These are phyloP conservation scores for Globisporangium canariense DNA, from an alignment of 352 stramenopile genomes.

Conservation along the genomic window DNA sequence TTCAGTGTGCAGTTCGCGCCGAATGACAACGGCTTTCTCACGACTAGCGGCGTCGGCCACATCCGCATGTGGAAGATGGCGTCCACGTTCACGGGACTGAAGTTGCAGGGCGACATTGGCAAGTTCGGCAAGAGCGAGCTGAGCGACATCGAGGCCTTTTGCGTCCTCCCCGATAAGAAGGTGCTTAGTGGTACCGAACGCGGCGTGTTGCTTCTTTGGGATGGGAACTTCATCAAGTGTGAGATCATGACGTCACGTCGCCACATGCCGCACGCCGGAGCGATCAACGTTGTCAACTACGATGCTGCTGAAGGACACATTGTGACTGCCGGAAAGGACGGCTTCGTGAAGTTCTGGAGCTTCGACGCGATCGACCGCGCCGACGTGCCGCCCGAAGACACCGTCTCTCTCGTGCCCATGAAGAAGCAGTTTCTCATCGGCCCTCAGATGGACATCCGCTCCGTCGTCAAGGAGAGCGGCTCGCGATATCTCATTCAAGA, in stretches of 20 bases:
- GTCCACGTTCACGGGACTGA: slow-evolving; percentile 94
- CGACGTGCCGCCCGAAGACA: slow-evolving; percentile 79
- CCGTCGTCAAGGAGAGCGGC: slow-evolving; percentile 43
- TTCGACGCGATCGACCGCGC: slow-evolving; percentile 85
- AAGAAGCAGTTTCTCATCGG: slow-evolving; percentile 54
- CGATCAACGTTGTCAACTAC: slow-evolving; percentile 73
- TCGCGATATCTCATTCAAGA: slow-evolving; percentile 66
- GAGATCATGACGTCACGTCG: slow-evolving; percentile 71
- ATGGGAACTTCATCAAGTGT: slow-evolving; percentile 96
- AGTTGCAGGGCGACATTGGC: slow-evolving; percentile 94
- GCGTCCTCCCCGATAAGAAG: slow-evolving; percentile 93
- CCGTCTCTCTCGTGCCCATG: slow-evolving; percentile 67
- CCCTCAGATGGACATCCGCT: slow-evolving; percentile 63
- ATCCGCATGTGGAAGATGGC: slow-evolving; percentile 97
- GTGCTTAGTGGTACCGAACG: slow-evolving; percentile 87
- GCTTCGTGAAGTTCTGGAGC: slow-evolving; percentile 88
- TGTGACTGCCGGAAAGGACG: slow-evolving; percentile 78
- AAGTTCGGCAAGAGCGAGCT: slow-evolving; percentile 96
- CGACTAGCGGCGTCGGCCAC: slow-evolving; percentile 91
- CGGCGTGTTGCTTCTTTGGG: slow-evolving; percentile 90
- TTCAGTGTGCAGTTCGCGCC: slow-evolving; percentile 90
- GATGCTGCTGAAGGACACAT: slow-evolving; percentile 44
- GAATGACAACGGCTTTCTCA: slow-evolving; percentile 86
- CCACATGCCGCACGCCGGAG: slow-evolving; percentile 63
- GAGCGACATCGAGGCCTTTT: slow-evolving; percentile 92